These are phyloP conservation scores for Trametes villosa DNA, from an alignment of 768 basidiomycete species.

Conservation along the genomic window DNA sequence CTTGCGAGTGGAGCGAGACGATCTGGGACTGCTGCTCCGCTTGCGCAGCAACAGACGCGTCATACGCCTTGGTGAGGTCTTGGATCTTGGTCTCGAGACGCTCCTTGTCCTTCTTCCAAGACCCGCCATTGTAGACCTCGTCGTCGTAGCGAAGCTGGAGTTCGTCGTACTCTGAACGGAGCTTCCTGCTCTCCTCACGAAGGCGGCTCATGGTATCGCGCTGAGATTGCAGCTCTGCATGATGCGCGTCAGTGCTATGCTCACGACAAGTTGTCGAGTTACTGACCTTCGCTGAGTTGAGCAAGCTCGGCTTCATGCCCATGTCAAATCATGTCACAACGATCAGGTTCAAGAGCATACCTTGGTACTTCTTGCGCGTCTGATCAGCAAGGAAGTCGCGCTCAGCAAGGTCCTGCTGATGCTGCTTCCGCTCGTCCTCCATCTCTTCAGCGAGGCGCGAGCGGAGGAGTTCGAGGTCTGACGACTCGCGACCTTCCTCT, in stretches of 20 bases:
- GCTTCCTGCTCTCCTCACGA: slow-evolving; percentile 80
- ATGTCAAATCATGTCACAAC: no score
- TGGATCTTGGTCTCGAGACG: slow-evolving; percentile 82
- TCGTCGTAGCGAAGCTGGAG: slow-evolving; percentile 77
- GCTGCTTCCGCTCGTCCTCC: slow-evolving; percentile 77
- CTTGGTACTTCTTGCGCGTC: slow-evolving; percentile 86
- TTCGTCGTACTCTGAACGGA: slow-evolving; percentile 76
- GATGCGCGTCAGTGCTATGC: not conserved
- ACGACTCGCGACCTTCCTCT: slow-evolving; percentile 67
- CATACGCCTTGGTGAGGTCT: slow-evolving; percentile 76
- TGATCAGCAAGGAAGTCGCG: slow-evolving; percentile 80
- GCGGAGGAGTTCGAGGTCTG: slow-evolving; percentile 65
- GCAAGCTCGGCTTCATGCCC: slow-evolving; percentile 65
- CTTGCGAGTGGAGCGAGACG: slow-evolving; percentile 82
- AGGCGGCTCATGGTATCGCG: slow-evolving; percentile 75
- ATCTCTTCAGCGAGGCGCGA: slow-evolving; percentile 75
- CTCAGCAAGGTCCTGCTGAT: slow-evolving; percentile 80
- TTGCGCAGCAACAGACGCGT: slow-evolving; percentile 70
- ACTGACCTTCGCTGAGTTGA: slow-evolving; percentile 75
- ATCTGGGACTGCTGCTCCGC: slow-evolving; percentile 86
- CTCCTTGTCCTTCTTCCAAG: slow-evolving; percentile 90
- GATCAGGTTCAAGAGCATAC: no score
- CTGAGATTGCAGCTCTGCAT: slow-evolving; percentile 73
- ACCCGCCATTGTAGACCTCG: slow-evolving; percentile 74
- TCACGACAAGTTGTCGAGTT: not conserved